These are phyloP conservation scores for Isoetes engelmannii DNA, from an alignment of 83 land plant genomes.

Conservation along the genomic window DNA sequence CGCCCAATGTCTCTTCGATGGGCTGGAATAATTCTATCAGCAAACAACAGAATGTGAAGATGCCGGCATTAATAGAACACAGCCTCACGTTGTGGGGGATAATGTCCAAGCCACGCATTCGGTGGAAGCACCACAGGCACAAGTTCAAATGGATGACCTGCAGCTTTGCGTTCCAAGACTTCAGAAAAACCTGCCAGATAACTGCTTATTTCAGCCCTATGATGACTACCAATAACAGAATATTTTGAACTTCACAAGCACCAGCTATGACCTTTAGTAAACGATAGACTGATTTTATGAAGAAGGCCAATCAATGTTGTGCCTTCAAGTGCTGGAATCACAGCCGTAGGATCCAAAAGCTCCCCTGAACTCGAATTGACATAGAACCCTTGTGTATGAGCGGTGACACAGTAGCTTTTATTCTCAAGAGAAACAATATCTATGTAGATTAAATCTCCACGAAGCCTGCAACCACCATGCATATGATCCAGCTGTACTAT, in stretches of 20 bases:
- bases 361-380: constrained; percentile 69
- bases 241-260: constrained; percentile 1
- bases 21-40: too few relatives aligned
- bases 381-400: constrained; percentile 70
- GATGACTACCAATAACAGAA: not conserved
- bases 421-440: constrained; percentile 83
- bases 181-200: constrained; percentile 81
- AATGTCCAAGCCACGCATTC: constrained; percentile 76
- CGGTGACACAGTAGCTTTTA: constrained; percentile 67
- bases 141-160: constrained; percentile 98
- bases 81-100: constrained; percentile 61
- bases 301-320: constrained; percentile 74
- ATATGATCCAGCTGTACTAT: constrained; percentile 4
- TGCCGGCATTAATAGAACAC: too few relatives aligned
- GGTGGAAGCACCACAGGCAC: constrained; percentile 80
- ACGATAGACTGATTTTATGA: constrained; percentile 72
- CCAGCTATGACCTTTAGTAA: constrained; percentile 58
- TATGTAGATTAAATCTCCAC: constrained; percentile 82
- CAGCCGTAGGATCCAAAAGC: constrained; percentile 58
- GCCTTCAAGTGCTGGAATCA: constrained; percentile 50
- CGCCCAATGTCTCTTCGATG: constrained; percentile 90
- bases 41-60: too few relatives aligned
- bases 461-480: constrained; percentile 48
- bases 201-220: too few relatives aligned
- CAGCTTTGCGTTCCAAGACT: constrained; percentile 66